Evolutionary conservation across 208 protist species (phyloP).

Genomic region (Wallacemonas collosoma): DNA sequence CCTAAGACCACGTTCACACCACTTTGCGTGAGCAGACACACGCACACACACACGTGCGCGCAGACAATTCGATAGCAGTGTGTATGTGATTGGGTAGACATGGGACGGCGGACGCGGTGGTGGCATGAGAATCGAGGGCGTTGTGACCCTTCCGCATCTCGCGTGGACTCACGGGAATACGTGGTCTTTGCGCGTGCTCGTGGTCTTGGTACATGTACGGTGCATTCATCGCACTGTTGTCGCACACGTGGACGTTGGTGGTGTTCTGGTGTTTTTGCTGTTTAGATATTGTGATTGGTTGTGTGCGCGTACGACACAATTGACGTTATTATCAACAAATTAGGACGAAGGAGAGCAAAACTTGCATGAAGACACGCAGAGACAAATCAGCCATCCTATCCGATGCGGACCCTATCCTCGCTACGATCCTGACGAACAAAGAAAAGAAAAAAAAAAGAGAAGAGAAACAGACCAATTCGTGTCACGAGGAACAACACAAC

Average conservation of each 20-base stretch:
- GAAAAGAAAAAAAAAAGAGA: constrained; percentile 25
- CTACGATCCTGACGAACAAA: constrained; percentile 10
- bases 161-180: too few species aligned
- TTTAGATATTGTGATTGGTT: constrained; percentile 14
- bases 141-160: too few species aligned
- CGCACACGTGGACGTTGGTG: neutral
- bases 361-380: neutral
- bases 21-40: too few species aligned
- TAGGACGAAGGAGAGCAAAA: neutral
- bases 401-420: neutral
- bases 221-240: too few species aligned
- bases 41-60: too few species aligned
- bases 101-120: too few species aligned
- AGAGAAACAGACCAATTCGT: constrained; percentile 8
- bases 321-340: constrained; percentile 15
- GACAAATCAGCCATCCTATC: neutral
- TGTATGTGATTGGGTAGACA: too few species aligned
- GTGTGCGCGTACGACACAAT: neutral
- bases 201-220: too few species aligned
- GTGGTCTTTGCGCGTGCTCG: too few species aligned
- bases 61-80: too few species aligned
- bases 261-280: constrained; percentile 10
- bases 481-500: neutral
- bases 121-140: too few species aligned
- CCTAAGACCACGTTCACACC: too few species aligned